phyloP scores from a whole-genome alignment of 768 basidiomycete genomes.

The Podaxis sp. region DNA sequence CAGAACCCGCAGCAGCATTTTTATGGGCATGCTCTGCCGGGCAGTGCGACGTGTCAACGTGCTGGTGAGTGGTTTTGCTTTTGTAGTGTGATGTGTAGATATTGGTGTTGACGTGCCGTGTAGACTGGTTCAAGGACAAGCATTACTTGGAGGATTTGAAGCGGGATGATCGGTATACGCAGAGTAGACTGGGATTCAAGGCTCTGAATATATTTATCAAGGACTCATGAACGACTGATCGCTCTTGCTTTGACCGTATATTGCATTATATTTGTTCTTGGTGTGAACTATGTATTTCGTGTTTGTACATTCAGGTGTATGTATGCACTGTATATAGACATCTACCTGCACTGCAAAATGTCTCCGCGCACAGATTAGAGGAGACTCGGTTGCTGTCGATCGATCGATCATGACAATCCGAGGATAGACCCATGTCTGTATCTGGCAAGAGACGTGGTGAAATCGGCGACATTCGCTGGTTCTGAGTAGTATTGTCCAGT shows the following conservation, averaged over 20 bases:
- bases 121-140: constrained; percentile 79
- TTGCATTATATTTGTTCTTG: too few species aligned
- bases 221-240: constrained; percentile 37
- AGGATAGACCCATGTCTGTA: background rate
- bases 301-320: background rate
- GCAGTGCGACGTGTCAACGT: constrained; percentile 48
- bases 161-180: constrained; percentile 60
- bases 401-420: constrained; percentile 1
- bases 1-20: constrained; percentile 35
- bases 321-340: background rate
- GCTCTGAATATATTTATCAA: constrained; percentile 82
- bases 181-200: constrained; percentile 65
- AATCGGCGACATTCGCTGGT: too few species aligned
- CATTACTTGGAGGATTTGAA: constrained; percentile 62
- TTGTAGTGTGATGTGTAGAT: background rate
- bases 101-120: background rate
- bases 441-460: background rate
- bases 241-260: background rate
- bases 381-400: background rate
- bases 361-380: background rate
- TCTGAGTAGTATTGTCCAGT: too few species aligned
- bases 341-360: background rate
- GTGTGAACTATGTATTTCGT: too few species aligned
- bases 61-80: constrained; percentile 48
- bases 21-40: constrained; percentile 46